Conservation (phyloP, 2,329 filamentous ascomycete species). For the Cordyceps cicadae region DNA sequence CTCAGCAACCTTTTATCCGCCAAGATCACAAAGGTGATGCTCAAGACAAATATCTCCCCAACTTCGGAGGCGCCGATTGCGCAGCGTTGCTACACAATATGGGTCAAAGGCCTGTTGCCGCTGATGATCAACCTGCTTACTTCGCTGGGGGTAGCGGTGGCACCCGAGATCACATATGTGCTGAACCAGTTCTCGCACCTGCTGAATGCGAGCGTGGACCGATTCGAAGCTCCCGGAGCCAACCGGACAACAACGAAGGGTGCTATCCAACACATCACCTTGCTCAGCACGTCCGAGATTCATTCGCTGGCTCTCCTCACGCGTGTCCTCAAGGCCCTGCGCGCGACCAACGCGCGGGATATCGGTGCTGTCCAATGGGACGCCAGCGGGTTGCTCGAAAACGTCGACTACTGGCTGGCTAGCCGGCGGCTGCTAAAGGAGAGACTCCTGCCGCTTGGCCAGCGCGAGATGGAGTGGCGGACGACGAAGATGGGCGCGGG, state of each 20-base stretch:
- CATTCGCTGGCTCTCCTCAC: conserved; percentile 72
- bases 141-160: conserved; percentile 71
- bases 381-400: conserved; percentile 61
- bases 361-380: conserved; percentile 73
- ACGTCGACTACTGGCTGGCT: conserved; percentile 73
- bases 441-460: conserved; percentile 62
- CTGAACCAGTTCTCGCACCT: conserved; percentile 83
- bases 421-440: conserved; percentile 62
- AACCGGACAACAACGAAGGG: conserved; percentile 43
- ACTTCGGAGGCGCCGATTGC: conserved; percentile 63
- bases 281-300: conserved; percentile 66
- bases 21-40: conserved; percentile 69
- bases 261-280: conserved; percentile 57
- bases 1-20: conserved; percentile 72
- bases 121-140: conserved; percentile 81
- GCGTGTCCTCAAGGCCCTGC: conserved; percentile 60
- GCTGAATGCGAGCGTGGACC: conserved; percentile 60
- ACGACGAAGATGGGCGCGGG: conserved; percentile 30
- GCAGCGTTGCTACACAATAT: conserved; percentile 77
- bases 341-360: conserved; percentile 58
- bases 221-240: conserved; percentile 56
- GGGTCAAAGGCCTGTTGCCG: conserved; percentile 80
- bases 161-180: conserved; percentile 76
- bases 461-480: conserved; percentile 61
- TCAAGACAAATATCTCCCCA: conserved; percentile 62